Base-by-base conservation (phyloP, 208 protist genomes). In the Crithidia thermophila region DNA sequence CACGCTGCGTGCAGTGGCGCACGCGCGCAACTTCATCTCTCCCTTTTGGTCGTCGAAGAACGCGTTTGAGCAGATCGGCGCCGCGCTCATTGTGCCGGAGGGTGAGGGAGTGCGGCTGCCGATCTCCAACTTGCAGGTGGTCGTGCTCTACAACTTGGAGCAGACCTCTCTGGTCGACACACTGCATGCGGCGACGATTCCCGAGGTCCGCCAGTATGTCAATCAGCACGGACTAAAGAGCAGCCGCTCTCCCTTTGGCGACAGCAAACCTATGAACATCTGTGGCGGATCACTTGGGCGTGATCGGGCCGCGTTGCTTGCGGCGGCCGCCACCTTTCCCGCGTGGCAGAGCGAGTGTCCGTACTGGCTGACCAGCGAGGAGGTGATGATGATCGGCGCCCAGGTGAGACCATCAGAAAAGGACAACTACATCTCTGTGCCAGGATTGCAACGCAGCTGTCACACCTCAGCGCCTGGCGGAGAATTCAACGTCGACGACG, bases 71-170 rank as follows among this genome's bases (percentile, higher is more conserved):
- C 36, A 50, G 4, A 27, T 42, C 10, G 76, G 71, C 2, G 49
- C 72, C 18, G 23, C 21, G 7, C 59, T 89, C 2, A 52, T 7
- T 9, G 77, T 55, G 49, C 37, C n/a, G 16, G 67, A 63, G 9
- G 68, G 62, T 23, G 63, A 62, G 0, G 82, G 74, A 3, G 65
- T 60, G 7, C 16, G 55, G 14, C 57, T 89, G 42, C 14, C 42
- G n/a, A 61, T 66, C 30, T 4, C 30, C 28, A 56, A 33, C 9
- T 11, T 7, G 2, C 59, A 37, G 18, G 0, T 30, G 13, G 37
- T 84, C n/a, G 30, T 14, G 2, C 20, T 92, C 14, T 92, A 77
- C 62, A 92, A 92, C 67, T 46, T 92, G 13, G 75, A 81, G 64
- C 86, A 92, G 69, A 92, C 82, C 11, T 47, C 55, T 31, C 58